Conservation (phyloP, 495 filamentous ascomycete species). For the Viridothelium virens region DNA sequence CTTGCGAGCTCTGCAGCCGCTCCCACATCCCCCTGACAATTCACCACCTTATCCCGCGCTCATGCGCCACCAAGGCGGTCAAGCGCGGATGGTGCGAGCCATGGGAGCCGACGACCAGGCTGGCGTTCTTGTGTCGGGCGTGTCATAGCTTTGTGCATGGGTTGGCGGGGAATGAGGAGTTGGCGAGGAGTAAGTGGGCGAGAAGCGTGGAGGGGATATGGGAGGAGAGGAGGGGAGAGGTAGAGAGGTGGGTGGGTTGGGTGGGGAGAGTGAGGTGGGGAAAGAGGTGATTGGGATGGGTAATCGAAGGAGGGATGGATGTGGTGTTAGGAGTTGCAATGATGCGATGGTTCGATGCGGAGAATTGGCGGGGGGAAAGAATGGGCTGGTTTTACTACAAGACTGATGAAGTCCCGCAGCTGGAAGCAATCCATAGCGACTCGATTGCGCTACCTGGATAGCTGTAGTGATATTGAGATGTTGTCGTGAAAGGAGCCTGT, state of each 20-base stretch:
- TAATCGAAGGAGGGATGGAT: not conserved
- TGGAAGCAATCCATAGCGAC: too few species aligned
- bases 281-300: conserved; percentile 29
- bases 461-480: too few species aligned
- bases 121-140: conserved; percentile 83
- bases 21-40: conserved; percentile 71
- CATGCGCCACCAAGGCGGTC: conserved; percentile 68
- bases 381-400: too few species aligned
- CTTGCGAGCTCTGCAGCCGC: conserved; percentile 77
- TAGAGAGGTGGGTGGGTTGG: conserved; percentile 56
- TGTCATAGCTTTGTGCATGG: conserved; percentile 83
- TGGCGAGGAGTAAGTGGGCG: conserved; percentile 58
- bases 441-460: too few species aligned
- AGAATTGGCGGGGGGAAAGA: not conserved
- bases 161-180: conserved; percentile 67
- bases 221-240: conserved; percentile 51
- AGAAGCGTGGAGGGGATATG: conserved; percentile 53
- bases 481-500: too few species aligned
- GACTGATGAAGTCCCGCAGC: too few species aligned
- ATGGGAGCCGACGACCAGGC: conserved; percentile 60
- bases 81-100: conserved; percentile 76
- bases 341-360: not conserved
- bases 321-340: not conserved
- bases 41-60: conserved; percentile 74
- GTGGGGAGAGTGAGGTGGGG: conserved; percentile 41